Evolutionary conservation across 2,329 filamentous ascomycete genomes (phyloP).

Genomic region (Microdochium bolleyi): DNA sequence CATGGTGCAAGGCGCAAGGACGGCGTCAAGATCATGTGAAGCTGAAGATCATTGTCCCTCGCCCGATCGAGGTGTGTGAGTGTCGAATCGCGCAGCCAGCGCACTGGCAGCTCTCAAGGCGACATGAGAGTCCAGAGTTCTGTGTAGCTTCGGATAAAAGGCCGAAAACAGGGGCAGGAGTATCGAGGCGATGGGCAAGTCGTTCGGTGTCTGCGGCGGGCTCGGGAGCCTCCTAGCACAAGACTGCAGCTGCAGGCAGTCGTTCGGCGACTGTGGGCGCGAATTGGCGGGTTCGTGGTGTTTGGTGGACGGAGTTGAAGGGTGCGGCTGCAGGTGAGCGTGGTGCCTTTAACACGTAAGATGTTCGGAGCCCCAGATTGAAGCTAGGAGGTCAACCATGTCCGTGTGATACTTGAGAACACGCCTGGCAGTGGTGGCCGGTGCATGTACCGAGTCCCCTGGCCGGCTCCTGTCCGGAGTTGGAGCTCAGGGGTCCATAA

Average conservation of each 20-base stretch:
- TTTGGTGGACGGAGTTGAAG: neutral
- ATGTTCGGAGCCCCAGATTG: neutral
- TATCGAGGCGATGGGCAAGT: no score
- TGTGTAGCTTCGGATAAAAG: neutral
- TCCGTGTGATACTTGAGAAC: neutral
- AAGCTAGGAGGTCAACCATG: neutral
- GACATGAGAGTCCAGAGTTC: neutral
- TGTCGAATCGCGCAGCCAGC: neutral
- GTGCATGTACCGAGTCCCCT: no score
- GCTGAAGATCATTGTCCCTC: neutral
- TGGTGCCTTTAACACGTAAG: neutral
- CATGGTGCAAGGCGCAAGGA: constrained; percentile 41
- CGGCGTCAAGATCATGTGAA: constrained; percentile 1
- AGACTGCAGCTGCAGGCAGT: no score
- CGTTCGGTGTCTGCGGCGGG: no score
- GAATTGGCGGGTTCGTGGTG: neutral
- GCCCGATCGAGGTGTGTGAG: neutral
- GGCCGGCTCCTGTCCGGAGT: no score
- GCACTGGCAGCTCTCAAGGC: neutral
- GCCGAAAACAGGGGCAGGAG: neutral
- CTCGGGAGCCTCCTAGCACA: no score
- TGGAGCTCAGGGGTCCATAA: no score
- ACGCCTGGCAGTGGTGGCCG: neutral
- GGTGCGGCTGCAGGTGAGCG: neutral
- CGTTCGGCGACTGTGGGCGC: no score